Base-by-base conservation (phyloP, 2,329 filamentous ascomycete genomes). In the Xylariaceae sp. region DNA sequence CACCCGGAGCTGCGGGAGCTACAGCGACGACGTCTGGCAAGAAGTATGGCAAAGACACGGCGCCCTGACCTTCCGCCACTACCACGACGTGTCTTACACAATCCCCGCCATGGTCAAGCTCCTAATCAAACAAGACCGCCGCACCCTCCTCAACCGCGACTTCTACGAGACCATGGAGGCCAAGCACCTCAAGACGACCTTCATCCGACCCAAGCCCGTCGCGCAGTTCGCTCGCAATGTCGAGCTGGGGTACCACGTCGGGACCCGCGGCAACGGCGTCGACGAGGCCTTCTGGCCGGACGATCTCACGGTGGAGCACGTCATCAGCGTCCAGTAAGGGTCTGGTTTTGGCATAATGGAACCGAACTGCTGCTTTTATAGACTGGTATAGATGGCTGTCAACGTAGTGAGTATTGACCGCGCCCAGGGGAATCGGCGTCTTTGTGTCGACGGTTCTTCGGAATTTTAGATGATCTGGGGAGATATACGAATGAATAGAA, bases 261-360 rank as follows among this genome's bases (percentile, higher is more conserved):
- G 77, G 1, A 78, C 76, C 3, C 69, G 78, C 59, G 69, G 70
- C 7, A 81, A 81, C 63, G 77, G 77, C 1, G 67, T 74, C 2
- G 78, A 81, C 62, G 56, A 70, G 59, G 64, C 77, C 4, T 63
- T 60, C 37, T 81, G 78, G 76, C 78, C 78, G 7, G 61, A 70
- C 10, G 68, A 78, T 65, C 58, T 76, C 59, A 68, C 63, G 49
- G 67, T 67, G 8, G 71, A 76, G 52, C 53, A 74, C 32, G 68
- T 75, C 8, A 51, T n/a, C n/a, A n/a, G n/a, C n/a, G n/a, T n/a
- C n/a, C n/a, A n/a, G n/a, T n/a, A n/a, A n/a, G n/a, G n/a, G n/a
- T n/a, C n/a, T n/a, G n/a, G n/a, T n/a, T n/a, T n/a, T n/a, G n/a
- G n/a, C n/a, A n/a, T n/a, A n/a, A n/a, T n/a, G n/a, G n/a, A n/a